Percentiles rank a stretch among this genome's conserved stretches.
phyloP scores from a whole-genome alignment of 495 filamentous ascomycete species.

The Neurospora sp. region DNA sequence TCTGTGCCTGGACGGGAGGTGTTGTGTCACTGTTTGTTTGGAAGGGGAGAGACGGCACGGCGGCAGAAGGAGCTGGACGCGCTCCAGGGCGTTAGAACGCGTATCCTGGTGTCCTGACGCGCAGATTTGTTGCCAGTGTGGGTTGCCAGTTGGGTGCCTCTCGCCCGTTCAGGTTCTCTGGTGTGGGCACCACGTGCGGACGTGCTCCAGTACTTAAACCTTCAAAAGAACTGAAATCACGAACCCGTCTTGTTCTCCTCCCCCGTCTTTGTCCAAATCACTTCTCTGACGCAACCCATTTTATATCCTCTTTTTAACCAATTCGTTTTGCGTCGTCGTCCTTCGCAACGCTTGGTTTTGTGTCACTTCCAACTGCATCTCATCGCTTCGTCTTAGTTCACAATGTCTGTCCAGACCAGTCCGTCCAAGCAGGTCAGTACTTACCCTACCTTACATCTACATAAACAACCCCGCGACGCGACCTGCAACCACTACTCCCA shows the following conservation, averaged over 20 bases:
- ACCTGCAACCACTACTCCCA: not conserved
- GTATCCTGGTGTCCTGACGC: conserved; percentile 6
- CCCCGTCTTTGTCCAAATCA: conserved; percentile 7
- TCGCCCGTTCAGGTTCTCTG: not conserved
- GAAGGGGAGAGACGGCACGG: not conserved
- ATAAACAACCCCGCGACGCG: conserved; percentile 1
- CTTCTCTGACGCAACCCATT: not conserved
- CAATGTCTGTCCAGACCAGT: conserved; percentile 65
- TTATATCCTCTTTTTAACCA: not conserved
- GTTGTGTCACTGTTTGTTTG: conserved; percentile 9
- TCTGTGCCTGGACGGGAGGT: not conserved
- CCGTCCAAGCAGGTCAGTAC: conserved; percentile 75
- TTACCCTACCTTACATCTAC: not conserved
- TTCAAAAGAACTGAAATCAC: conserved; percentile 5
- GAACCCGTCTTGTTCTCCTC: conserved; percentile 2
- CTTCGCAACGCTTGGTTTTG: not conserved
- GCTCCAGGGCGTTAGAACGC: conserved; percentile 5
- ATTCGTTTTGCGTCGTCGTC: not conserved
- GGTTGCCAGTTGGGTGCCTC: not conserved
- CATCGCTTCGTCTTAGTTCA: conserved; percentile 7
- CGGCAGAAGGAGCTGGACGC: not conserved
- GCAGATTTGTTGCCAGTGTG: conserved; percentile 5
- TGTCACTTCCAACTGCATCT: not conserved
- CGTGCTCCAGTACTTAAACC: conserved; percentile 21
- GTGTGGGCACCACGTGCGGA: conserved; percentile 12